Evolutionary conservation across 495 filamentous ascomycete genomes (phyloP), one percentile per base, ranked within the genome.

Genomic region (Lineolata rhizophorae): DNA sequence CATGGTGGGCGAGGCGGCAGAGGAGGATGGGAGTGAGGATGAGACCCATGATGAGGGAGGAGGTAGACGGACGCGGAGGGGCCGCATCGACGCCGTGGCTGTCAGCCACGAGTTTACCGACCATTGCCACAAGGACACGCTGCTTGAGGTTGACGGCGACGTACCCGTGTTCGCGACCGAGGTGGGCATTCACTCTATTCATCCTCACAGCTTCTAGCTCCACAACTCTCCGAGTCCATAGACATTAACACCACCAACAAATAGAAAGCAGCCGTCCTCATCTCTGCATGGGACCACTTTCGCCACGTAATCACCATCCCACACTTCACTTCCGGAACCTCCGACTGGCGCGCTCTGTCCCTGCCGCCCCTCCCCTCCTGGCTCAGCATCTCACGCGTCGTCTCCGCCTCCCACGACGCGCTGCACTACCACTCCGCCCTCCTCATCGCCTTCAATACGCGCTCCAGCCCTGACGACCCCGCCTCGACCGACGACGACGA

Each of bases 41-140:
- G n/a, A n/a, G n/a, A n/a, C n/a, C n/a, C n/a, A n/a, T n/a, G 30
- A 39, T n/a, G 25, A 32, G 15, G 35, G 40, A 3, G 38, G 20
- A 21, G 31, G 35, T 18, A 18, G 36, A 25, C 40, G 30, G 14
- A 34, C 27, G 34, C 34, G 20, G 19, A 30, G 18, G 19, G 16
- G 33, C 13, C 17, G 15, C 11, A 55, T 68, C 22, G 64, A 69
- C 41, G 50, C 43, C 5, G 58, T 67, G 0, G 45, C 52, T 26
- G 50, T 67, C 19, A 54, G 45, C 18, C 62, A 68, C 40, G 64
- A 71, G 42, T 69, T 68, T 32, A 66, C 63, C 5, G 63, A 69
- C 43, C 65, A 69, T 45, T 67, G 61, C 41, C 64, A 69, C 36
- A 47, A 56, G 34, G 45, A 53, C 5, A 70, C 64, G 17, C 51